Base-by-base conservation (phyloP, 768 basidiomycete species). In the Pholiota microspora region DNA sequence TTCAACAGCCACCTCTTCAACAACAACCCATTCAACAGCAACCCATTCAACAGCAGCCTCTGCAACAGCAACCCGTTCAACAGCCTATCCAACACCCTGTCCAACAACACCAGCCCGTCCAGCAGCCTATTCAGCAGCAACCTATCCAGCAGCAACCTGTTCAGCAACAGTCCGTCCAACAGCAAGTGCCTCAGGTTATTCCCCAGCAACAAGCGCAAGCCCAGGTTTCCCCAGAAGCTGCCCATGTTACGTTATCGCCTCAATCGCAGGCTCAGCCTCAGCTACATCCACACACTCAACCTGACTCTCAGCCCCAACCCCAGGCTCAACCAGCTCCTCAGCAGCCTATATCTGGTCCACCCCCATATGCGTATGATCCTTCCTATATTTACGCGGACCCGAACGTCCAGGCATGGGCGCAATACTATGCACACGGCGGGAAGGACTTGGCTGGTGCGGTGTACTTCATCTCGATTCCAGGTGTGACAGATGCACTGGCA, bases 371-470 rank as follows among this genome's bases (percentile, higher is more conserved):
- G 7, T 92, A 79, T 63, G 82, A 91, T 59, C 87, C 89, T 3
- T 77, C 74, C 25, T 72, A 75, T 46, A 83, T 82, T 18, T 94
- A 94, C 61, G 70, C 82, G 13, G 91, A 94, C 66, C 81, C 84
- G 51, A 91, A 91, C 58, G 89, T 86, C 18, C 90, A 92, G 64
- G 88, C 88, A 0, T 93, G 91, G 91, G 91, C 89, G 5, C 80
- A 84, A 60, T 94, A 94, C 68, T 93, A 93, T 64, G 84, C 85
- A 0, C 82, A 86, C 55, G 92, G 92, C 23, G 91, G 91, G 3
- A 81, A 70, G 44, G 91, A 92, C 55, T 67, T 76, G 0, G 83
- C 87, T 4, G 92, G 92, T 7, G 74, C 86, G 7, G 87, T 92
- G 34, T 94, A 94, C 71, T 94, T 94, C 62, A 69, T 87, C 46